These are phyloP conservation scores for Silene conica DNA, from an alignment of 148 eudicot genomes.

Conservation along the genomic window DNA sequence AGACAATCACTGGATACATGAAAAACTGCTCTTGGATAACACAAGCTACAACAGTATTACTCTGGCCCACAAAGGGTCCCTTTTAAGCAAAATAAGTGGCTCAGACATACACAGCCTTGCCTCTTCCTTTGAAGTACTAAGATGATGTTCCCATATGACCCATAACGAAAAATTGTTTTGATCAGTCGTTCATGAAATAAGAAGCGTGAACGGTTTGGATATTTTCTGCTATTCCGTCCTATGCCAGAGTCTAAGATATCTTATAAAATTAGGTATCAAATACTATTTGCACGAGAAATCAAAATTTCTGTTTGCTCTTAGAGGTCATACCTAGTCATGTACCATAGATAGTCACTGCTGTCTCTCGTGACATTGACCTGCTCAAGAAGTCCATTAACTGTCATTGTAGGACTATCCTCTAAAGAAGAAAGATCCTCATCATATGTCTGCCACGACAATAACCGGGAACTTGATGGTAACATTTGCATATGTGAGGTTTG, in stretches of 20 bases:
- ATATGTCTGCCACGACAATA: slow-evolving; percentile 67
- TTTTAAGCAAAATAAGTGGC: neutral
- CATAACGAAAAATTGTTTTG: neutral
- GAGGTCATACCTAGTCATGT: slow-evolving; percentile 69
- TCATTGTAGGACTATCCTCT: slow-evolving; percentile 49
- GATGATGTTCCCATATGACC: neutral
- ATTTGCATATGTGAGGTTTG: slow-evolving; percentile 65
- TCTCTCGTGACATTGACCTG: slow-evolving; percentile 85
- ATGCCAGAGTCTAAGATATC: neutral
- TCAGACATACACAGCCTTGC: neutral
- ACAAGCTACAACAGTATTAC: neutral
- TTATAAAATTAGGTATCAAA: neutral
- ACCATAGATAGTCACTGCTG: slow-evolving; percentile 86
- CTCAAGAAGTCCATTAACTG: slow-evolving; percentile 67
- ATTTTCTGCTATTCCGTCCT: neutral
- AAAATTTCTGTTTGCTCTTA: neutral
- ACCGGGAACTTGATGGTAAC: slow-evolving; percentile 44
- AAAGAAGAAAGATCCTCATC: slow-evolving; percentile 62
- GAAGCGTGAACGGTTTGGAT: neutral
- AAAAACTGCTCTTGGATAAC: neutral
- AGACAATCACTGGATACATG: slow-evolving; percentile 9
- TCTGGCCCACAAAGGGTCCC: too few relatives aligned
- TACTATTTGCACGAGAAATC: neutral
- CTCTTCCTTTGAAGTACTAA: too few relatives aligned
- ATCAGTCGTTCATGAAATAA: too few relatives aligned